Evolutionary conservation across 345 rosid genomes (phyloP).

Genomic region (Trapa incisa): DNA sequence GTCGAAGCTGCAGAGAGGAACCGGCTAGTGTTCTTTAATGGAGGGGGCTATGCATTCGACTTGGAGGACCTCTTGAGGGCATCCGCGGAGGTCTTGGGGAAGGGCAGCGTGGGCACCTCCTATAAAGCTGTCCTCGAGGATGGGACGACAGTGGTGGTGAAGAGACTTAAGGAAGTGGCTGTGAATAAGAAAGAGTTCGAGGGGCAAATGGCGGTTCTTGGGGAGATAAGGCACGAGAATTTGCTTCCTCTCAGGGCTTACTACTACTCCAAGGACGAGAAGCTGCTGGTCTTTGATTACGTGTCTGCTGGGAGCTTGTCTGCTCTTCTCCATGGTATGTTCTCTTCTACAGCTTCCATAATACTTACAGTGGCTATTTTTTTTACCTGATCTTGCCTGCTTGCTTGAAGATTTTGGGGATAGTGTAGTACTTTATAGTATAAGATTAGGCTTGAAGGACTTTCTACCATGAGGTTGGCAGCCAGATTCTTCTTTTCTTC

Average conservation of each 20-base stretch:
- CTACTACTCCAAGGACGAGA: not conserved
- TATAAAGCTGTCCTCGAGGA: conserved; percentile 2
- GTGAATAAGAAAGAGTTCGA: not conserved
- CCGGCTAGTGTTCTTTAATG: conserved; percentile 3
- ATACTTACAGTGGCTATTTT: no score
- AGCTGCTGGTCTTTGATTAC: conserved; percentile 6
- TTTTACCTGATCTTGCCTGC: no score
- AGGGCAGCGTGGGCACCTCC: not conserved
- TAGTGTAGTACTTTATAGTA: no score
- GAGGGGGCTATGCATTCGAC: not conserved
- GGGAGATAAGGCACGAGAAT: conserved; percentile 6
- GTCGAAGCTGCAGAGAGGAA: not conserved
- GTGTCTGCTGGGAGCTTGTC: conserved; percentile 8
- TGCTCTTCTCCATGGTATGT: not conserved
- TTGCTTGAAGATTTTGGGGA: no score
- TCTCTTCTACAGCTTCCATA: not conserved
- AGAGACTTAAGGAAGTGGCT: not conserved
- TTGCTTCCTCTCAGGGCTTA: conserved; percentile 6
- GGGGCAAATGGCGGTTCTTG: not conserved
- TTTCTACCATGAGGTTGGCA: no score
- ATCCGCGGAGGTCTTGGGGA: not conserved
- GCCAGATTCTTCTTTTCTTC: no score
- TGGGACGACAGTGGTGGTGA: conserved; percentile 2
- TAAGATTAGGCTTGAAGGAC: no score
- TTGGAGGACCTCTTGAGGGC: not conserved